Base-by-base conservation (phyloP, 768 basidiomycete genomes). In the Tylopilus felleus region DNA sequence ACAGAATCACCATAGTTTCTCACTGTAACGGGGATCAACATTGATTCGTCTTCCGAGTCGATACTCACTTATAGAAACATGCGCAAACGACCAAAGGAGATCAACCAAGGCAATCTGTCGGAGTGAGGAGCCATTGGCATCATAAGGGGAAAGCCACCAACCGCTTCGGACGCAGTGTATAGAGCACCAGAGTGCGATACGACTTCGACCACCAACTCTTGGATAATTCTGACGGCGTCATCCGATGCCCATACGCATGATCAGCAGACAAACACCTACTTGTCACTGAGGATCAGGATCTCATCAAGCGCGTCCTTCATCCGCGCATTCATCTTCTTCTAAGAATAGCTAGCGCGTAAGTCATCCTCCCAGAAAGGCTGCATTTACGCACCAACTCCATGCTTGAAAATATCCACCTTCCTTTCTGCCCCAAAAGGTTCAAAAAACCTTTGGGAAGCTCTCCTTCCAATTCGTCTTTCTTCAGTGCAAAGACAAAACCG, bases 271-370 rank as follows among this genome's bases (percentile, higher is more conserved):
- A 12, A 25, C 6, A 60, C 75, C 13, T 53, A 86, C 88, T 84
- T 86, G 57, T 93, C 85, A 63, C 94, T 95, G 47, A 98, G 75
- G 38, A 93, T 79, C 49, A 97, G 72, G 1, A 90, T 84, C 68
- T 98, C 96, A 53, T 94, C 86, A n/a, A 96, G 73, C 0, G 92
- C 86, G 65, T 96, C 93, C 61, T 86, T 88, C 84, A 97, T 90
- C 43, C 93, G 75, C 0, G 90, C 84, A 65, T 94, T 95, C 73
- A 90, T 76, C 63, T 93, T 93, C 68, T 90, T 89, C 93, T 94
- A 25, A 5, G 2, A 27, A 13, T 48, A 25, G 21, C 27, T 0
- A 9, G 13, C 14, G 14, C 38, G 4, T 23, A 29, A 44, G 47
- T 41, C 35, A 31, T 25, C 9, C 22, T 41, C 19, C 8, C n/a